Evolutionary conservation across 1,284 basidiomycete genomes (phyloP).

Genomic region (Inonotus obliquus): DNA sequence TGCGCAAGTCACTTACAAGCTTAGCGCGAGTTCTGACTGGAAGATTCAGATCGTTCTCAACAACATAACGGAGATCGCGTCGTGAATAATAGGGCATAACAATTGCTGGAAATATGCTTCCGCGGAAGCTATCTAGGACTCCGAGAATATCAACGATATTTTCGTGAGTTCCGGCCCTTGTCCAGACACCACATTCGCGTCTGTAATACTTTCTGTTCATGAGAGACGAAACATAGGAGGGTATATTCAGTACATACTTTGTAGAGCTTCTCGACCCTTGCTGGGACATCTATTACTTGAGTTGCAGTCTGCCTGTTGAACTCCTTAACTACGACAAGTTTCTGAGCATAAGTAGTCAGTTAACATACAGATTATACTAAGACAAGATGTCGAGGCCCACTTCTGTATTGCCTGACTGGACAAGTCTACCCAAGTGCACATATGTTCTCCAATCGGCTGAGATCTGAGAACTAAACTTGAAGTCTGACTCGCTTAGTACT

Average conservation of each 20-base stretch:
- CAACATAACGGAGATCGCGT: background rate
- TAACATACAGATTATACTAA: background rate
- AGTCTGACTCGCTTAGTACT: background rate
- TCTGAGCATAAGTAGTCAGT: background rate
- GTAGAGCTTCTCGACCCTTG: background rate
- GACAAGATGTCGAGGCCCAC: background rate
- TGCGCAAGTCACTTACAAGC: background rate
- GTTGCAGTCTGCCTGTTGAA: background rate
- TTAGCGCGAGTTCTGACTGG: background rate
- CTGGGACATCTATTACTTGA: background rate
- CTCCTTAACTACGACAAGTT: background rate
- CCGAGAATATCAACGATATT: background rate
- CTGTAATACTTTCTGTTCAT: background rate
- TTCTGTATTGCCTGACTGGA: background rate
- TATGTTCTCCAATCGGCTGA: background rate
- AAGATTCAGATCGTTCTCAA: background rate
- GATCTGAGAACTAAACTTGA: background rate
- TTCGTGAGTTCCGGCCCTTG: background rate
- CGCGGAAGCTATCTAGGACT: background rate
- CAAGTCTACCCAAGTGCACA: background rate
- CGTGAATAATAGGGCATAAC: background rate
- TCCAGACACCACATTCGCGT: background rate
- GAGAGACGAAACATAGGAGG: background rate
- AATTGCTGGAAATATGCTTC: background rate
- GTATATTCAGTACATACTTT: background rate